Percentiles rank a stretch among this genome's conserved stretches.
Conservation (phyloP, 2,329 filamentous ascomycete species). For the Clarireedia hainanense region DNA sequence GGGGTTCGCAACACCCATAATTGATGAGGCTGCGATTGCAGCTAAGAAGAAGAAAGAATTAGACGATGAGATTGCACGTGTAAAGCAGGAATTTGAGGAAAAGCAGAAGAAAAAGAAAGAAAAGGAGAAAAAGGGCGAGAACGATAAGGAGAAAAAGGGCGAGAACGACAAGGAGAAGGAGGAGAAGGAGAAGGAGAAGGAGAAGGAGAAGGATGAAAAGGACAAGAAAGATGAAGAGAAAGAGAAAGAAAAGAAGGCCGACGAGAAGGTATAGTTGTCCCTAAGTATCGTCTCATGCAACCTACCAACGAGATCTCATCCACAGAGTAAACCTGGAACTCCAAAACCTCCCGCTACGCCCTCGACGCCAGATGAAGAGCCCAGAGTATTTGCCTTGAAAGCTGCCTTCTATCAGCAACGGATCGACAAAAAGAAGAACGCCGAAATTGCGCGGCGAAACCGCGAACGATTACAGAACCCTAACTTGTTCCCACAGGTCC, state of each 20-base stretch:
- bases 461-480: slow-evolving; percentile 73
- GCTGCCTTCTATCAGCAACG: slow-evolving; percentile 86
- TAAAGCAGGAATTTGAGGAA: slow-evolving; percentile 66
- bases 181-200: slow-evolving; percentile 34
- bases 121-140: slow-evolving; percentile 57
- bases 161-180: too few species aligned
- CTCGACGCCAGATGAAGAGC: slow-evolving; percentile 42
- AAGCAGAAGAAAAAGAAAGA: slow-evolving; percentile 64
- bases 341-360: not conserved
- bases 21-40: slow-evolving; percentile 59
- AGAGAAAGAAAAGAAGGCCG: slow-evolving; percentile 36
- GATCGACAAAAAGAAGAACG: slow-evolving; percentile 67
- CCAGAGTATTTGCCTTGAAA: slow-evolving; percentile 76
- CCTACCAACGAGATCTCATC: not conserved
- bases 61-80: slow-evolving; percentile 55
- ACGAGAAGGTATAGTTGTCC: slow-evolving; percentile 30
- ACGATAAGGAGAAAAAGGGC: slow-evolving; percentile 40
- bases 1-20: slow-evolving; percentile 69
- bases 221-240: slow-evolving; percentile 34
- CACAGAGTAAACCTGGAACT: slow-evolving; percentile 23
- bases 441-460: slow-evolving; percentile 73
- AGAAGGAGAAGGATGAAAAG: slow-evolving; percentile 37
- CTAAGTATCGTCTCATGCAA: too few species aligned
- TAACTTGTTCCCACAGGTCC: slow-evolving; percentile 76
- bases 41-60: slow-evolving; percentile 54